Base-by-base conservation (phyloP, 495 filamentous ascomycete species). In the Penicillium taxi region DNA sequence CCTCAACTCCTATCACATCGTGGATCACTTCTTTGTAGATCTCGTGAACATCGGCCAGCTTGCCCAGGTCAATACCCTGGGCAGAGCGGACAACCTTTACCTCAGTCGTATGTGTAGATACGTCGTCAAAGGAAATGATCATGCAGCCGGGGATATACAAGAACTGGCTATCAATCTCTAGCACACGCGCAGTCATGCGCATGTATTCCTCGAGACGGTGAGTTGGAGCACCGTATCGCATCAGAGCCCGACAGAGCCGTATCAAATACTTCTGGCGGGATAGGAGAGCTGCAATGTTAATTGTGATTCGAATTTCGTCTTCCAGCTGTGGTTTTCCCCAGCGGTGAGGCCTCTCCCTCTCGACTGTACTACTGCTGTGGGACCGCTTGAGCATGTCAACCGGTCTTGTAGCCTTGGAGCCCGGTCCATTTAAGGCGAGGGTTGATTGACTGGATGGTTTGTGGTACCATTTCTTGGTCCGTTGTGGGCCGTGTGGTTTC, bases 1-100 rank as follows among this genome's bases (percentile, higher is more conserved):
- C 84, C 36, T 91, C 85, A 20, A 90, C 81, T 14, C 82, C 79
- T 27, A 93, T 82, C 15, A 81, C 69, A 56, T 94, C 89, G 53
- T 95, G 88, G 12, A 94, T 78, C 12, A 96, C 87, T 42, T 87
- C 79, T 61, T 96, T 96, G 66, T 95, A 96, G 32, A 94, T 79
- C 30, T 86, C 74, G 54, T 96, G 88, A 6, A 81, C 77, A 45
- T 95, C 89, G 8, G 82, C 74, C 18, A 96, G 69, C 40, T 81
- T 84, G 6, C 86, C 85, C 7, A 96, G 67, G 58, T 96, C 83
- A 27, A 96, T 74, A 0, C 84, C 88, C 55, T 88, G 84, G 2
- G 57, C 60, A 6, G 75, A 70, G 19, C 84, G 76, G 9, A 96
- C 81, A 27, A 96, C 77, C 57, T 91, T 90, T 35, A 96, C 84